Percentiles rank a stretch among this genome's conserved stretches.
phyloP scores from a whole-genome alignment of 2,329 filamentous ascomycete species.

The Fusarium aywerte region DNA sequence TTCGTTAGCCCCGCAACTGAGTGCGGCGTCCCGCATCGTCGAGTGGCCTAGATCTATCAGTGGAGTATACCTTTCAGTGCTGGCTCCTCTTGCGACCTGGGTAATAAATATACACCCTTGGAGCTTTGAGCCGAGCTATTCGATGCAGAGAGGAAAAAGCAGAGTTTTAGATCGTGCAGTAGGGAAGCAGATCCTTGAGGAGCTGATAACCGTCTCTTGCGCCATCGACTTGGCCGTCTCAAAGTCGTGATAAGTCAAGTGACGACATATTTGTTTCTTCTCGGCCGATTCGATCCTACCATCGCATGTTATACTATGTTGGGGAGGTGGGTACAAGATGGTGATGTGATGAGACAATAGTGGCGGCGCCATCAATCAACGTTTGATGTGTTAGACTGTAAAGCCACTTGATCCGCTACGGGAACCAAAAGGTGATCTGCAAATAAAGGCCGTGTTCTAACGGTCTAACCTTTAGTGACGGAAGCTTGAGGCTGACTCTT shows the following conservation, averaged over 20 bases:
- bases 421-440: background rate
- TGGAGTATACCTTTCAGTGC: background rate
- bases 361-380: slow-evolving; percentile 29
- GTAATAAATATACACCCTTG: background rate
- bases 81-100: background rate
- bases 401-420: slow-evolving; percentile 13
- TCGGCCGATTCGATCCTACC: background rate
- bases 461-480: background rate
- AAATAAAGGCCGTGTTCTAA: background rate
- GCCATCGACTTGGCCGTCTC: background rate
- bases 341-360: background rate
- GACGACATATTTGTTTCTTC: slow-evolving; percentile 16
- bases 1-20: background rate
- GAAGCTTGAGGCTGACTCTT: slow-evolving; percentile 9
- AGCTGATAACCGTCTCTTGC: background rate
- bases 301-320: background rate
- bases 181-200: background rate
- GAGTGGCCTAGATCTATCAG: background rate
- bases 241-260: background rate
- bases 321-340: background rate
- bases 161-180: background rate
- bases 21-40: slow-evolving; percentile 9
- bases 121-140: background rate
- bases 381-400: slow-evolving; percentile 9
- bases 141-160: slow-evolving; percentile 6